Percentiles rank a stretch among this genome's conserved stretches.
These are phyloP conservation scores for Cyclanthera cordifolia DNA, from an alignment of 306 rosid genomes.

Conservation along the genomic window DNA sequence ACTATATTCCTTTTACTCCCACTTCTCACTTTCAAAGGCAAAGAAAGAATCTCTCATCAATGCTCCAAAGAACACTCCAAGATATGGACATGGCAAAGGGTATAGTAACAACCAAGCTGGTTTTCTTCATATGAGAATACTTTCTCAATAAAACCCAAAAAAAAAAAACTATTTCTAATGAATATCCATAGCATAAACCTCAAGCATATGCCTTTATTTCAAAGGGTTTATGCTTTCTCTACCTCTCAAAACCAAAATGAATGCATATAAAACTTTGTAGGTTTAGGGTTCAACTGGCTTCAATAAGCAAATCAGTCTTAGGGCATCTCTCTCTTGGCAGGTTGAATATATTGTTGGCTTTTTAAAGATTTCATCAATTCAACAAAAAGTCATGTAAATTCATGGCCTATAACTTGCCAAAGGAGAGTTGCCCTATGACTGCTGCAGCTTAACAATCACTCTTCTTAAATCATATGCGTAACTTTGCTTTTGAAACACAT, in stretches of 20 bases:
- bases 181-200: conserved; percentile 10
- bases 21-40: background rate
- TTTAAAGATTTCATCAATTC: no score
- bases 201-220: background rate
- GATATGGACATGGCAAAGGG: background rate
- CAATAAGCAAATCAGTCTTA: conserved; percentile 6
- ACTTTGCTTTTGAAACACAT: background rate
- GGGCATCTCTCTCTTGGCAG: conserved; percentile 25
- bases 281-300: background rate
- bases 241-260: background rate
- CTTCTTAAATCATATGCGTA: background rate
- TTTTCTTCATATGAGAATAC: background rate
- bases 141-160: background rate
- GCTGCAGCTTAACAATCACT: conserved; percentile 25
- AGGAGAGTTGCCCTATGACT: conserved; percentile 49
- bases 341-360: background rate
- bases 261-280: background rate
- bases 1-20: background rate
- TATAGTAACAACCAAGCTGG: background rate
- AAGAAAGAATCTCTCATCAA: background rate
- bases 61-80: background rate
- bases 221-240: background rate
- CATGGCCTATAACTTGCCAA: conserved; percentile 32
- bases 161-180: background rate
- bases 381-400: no score